Evolutionary conservation across 2,329 filamentous ascomycete species (phyloP), one percentile per base, ranked within the genome.

Genomic region (Monilinia aucupariae): DNA sequence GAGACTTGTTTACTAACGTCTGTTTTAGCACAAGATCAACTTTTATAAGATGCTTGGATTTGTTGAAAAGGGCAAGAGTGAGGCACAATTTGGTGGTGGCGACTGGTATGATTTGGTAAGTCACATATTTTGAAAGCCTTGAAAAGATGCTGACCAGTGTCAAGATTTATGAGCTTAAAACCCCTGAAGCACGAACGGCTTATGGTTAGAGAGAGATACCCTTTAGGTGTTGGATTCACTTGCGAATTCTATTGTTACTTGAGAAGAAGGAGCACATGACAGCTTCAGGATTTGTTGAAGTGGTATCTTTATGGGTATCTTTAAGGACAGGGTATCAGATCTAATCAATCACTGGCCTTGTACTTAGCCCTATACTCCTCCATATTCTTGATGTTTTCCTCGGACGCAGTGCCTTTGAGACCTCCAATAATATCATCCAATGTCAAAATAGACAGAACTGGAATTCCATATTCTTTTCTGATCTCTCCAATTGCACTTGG

Each of bases 401-500:
- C 81, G 1, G 83, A 82, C 49, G 84, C 85, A 68, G 85, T 79
- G 50, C 80, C 80, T 72, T 83, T 83, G 75, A 90, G 79, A 13
- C 87, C 87, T 61, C 82, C 81, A 69, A 92, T 87, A 69, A 97
- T 86, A 76, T 97, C 91, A 72, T 92, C 85, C 68, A 97, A 81
- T 49, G 88, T 93, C 71, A 96, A 76, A 68, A 97, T 94, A 22
- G 91, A 82, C 68, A 92, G 80, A 64, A 96, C 91, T 1, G 92
- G 91, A 65, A 97, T 87, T 30, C 85, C 85, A 70, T 90, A 91
- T 78, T 96, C 89, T 76, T 88, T 89, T 76, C 86, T 86, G 64
- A 96, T 84, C 79, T 92, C 88, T 25, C 90, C 91, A 75, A 97
- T 91, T 20, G 92, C 91, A 74, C 91, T 96, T 39, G 84, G 84